Percentiles rank a stretch among this genome's conserved stretches.
Evolutionary conservation across 768 basidiomycete species (phyloP).

Genomic region (Suillus lakei): DNA sequence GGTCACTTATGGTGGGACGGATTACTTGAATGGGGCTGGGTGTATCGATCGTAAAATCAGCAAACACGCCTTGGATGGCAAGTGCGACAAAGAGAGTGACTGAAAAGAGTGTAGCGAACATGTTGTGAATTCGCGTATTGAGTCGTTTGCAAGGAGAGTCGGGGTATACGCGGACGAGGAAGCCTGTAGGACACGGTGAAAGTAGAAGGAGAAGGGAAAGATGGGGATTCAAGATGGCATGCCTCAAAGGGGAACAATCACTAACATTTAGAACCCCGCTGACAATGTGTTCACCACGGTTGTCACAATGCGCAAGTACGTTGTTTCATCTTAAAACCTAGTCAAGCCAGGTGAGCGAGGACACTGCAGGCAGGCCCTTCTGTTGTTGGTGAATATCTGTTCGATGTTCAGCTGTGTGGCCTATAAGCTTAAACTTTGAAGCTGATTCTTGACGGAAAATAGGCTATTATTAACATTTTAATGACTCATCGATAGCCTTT

Average conservation of each 20-base stretch:
- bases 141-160: neutral
- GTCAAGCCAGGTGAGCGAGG: neutral
- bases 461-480: too few relatives aligned
- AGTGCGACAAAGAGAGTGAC: constrained; percentile 67
- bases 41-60: constrained; percentile 57
- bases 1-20: neutral
- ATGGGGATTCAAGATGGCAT: neutral
- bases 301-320: neutral
- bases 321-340: neutral
- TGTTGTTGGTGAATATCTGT: neutral
- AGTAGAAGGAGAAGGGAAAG: neutral
- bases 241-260: neutral
- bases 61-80: constrained; percentile 54
- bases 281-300: neutral
- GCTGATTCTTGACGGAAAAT: neutral
- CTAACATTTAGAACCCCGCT: neutral
- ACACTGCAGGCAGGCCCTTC: neutral
- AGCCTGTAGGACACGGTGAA: neutral
- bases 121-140: constrained; percentile 35
- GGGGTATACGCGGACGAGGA: neutral
- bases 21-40: constrained; percentile 59
- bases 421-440: neutral
- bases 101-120: constrained; percentile 83
- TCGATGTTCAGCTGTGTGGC: neutral
- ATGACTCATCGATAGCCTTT: too few relatives aligned